These are phyloP conservation scores for Thraustochytrium sp. DNA, from an alignment of 352 stramenopile species.

Conservation along the genomic window DNA sequence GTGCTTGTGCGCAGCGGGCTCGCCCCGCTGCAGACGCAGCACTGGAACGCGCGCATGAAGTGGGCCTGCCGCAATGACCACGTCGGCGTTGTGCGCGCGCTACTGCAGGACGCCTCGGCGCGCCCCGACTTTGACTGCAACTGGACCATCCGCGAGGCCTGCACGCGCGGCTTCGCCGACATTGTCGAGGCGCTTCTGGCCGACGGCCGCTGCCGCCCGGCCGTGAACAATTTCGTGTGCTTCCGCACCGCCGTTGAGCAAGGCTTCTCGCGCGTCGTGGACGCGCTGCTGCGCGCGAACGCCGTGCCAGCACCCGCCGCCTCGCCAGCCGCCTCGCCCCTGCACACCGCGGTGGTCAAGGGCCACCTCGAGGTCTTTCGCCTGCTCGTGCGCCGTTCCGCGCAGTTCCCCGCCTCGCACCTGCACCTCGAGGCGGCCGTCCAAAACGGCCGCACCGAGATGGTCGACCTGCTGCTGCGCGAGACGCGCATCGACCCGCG, in stretches of 20 bases:
- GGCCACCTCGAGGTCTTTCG: background rate
- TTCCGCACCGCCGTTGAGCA: background rate
- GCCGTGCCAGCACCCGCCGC: background rate
- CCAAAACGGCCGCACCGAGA: background rate
- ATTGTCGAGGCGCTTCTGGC: background rate
- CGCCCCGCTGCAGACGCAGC: background rate
- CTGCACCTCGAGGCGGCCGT: background rate
- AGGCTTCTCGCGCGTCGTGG: background rate
- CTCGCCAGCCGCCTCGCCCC: background rate
- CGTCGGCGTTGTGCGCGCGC: background rate
- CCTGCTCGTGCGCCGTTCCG: background rate
- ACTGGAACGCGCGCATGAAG: background rate
- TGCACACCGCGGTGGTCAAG: background rate
- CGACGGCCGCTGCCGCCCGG: background rate
- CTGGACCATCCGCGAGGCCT: background rate
- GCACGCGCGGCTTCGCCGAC: background rate
- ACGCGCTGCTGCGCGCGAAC: background rate
- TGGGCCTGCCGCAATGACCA: background rate
- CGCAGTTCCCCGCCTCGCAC: background rate
- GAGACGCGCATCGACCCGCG: slow-evolving; percentile 1
- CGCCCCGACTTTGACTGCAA: background rate
- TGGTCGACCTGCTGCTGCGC: background rate
- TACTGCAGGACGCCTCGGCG: background rate
- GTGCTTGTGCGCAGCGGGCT: background rate
- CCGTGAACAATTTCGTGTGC: background rate